Percentiles rank a stretch among this genome's conserved stretches.
Evolutionary conservation across 2,329 filamentous ascomycete species (phyloP).

Genomic region (Ceratocystiopsis sp.): DNA sequence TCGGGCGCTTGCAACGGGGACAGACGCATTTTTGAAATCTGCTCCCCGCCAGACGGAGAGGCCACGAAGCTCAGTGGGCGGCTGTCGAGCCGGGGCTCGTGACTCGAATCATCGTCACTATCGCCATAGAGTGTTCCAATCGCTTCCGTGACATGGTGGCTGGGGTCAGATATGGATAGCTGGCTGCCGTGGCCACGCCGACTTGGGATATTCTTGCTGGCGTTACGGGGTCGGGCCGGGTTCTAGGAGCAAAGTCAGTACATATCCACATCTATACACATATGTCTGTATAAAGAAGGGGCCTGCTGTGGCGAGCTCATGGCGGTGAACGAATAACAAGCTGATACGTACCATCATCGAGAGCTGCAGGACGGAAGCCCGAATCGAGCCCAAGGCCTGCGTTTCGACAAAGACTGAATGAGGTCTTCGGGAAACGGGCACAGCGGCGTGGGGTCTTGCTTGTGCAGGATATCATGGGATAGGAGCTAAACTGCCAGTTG

Average conservation of each 20-base stretch:
- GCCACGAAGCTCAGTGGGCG: slow-evolving; percentile 63
- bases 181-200: slow-evolving; percentile 41
- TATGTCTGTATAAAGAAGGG: neutral
- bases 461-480: neutral
- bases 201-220: slow-evolving; percentile 37
- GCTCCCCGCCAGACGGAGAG: slow-evolving; percentile 35
- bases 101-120: slow-evolving; percentile 42
- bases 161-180: slow-evolving; percentile 65
- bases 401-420: slow-evolving; percentile 2
- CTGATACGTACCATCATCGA: slow-evolving; percentile 11
- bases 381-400: slow-evolving; percentile 6
- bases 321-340: neutral
- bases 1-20: neutral
- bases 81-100: slow-evolving; percentile 29
- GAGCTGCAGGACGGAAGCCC: slow-evolving; percentile 5
- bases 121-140: slow-evolving; percentile 84
- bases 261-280: neutral
- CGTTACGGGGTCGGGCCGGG: slow-evolving; percentile 40
- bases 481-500: too few relatives aligned
- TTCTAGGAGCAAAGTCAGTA: slow-evolving; percentile 22
- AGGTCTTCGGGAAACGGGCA: neutral
- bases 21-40: slow-evolving; percentile 20
- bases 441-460: neutral
- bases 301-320: neutral
- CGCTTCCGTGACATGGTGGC: slow-evolving; percentile 85